Conservation (phyloP, 202 grass and related monocot species). For the Eragrostis tef region DNA sequence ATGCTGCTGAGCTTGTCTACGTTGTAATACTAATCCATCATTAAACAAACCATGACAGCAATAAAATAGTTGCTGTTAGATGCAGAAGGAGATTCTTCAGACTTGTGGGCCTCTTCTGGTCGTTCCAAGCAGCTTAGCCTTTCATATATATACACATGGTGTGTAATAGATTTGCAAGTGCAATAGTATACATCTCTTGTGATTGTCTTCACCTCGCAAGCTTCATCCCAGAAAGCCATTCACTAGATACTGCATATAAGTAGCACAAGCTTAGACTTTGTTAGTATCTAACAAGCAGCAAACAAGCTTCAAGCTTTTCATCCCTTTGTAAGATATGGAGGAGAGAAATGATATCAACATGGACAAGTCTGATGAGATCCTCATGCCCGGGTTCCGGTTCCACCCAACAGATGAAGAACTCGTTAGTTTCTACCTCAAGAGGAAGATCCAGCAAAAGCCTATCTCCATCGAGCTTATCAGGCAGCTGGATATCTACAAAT, state of each 20-base stretch:
- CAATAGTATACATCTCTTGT: slow-evolving; percentile 32
- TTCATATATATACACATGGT: slow-evolving; percentile 52
- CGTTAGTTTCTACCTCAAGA: slow-evolving; percentile 71
- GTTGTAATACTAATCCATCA: slow-evolving; percentile 45
- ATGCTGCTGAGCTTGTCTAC: slow-evolving; percentile 46
- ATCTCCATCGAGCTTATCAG: slow-evolving; percentile 71
- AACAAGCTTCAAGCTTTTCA: slow-evolving; percentile 40
- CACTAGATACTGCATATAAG: slow-evolving; percentile 21
- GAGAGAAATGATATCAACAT: slow-evolving; percentile 48
- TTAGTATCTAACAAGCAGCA: slow-evolving; percentile 41
- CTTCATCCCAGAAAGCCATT: slow-evolving; percentile 46
- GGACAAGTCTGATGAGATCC: slow-evolving; percentile 66
- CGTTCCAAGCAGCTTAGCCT: slow-evolving; percentile 15
- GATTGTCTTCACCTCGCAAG: slow-evolving; percentile 52
- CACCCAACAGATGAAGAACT: slow-evolving; percentile 77
- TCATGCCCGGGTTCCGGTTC: slow-evolving; percentile 65
- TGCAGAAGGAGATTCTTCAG: slow-evolving; percentile 17
- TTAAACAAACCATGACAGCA: slow-evolving; percentile 61
- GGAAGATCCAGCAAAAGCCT: slow-evolving; percentile 64
- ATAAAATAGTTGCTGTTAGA: not conserved
- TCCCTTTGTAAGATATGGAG: slow-evolving; percentile 52
- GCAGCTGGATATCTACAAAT: slow-evolving; percentile 72
- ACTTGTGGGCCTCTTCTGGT: slow-evolving; percentile 28
- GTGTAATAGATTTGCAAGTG: slow-evolving; percentile 45
- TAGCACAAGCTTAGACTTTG: slow-evolving; percentile 32